Evolutionary conservation across 352 stramenopile genomes (phyloP).

Genomic region (Globisporangium megalacanthum): DNA sequence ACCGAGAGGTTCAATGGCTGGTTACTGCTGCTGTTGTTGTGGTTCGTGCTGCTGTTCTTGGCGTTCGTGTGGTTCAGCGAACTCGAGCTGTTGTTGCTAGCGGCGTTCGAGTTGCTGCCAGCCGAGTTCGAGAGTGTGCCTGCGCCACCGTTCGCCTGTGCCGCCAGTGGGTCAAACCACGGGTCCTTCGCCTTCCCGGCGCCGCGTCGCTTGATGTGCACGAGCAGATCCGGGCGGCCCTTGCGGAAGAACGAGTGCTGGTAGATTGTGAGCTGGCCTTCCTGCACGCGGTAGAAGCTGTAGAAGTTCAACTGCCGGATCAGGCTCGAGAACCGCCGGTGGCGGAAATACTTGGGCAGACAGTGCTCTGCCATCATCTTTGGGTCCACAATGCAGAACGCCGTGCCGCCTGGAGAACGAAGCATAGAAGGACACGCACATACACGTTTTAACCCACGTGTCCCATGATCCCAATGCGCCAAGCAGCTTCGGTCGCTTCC

Average conservation of each 20-base stretch:
- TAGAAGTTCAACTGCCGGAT: conserved; percentile 92
- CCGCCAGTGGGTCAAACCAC: conserved; percentile 72
- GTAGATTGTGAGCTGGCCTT: conserved; percentile 82
- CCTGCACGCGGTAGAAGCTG: conserved; percentile 89
- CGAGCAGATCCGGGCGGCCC: conserved; percentile 66
- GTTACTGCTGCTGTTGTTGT: background rate
- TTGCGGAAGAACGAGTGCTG: conserved; percentile 85
- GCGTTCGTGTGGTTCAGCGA: background rate
- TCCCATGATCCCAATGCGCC: background rate
- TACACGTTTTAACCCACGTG: conserved; percentile 4
- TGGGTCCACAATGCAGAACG: conserved; percentile 89
- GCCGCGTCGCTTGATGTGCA: conserved; percentile 81
- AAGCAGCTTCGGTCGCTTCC: background rate
- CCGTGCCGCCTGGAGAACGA: conserved; percentile 57
- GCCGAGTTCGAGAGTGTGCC: background rate
- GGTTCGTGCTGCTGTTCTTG: background rate
- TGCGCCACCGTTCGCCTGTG: conserved; percentile 2
- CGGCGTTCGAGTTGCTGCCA: background rate
- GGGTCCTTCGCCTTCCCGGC: conserved; percentile 82
- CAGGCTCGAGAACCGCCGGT: conserved; percentile 83
- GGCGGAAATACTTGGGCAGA: conserved; percentile 89
- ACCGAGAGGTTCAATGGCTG: conserved; percentile 17
- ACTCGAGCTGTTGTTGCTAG: conserved; percentile 2
- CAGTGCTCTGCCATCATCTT: conserved; percentile 87
- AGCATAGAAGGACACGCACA: background rate